Evolutionary conservation across 2,329 filamentous ascomycete genomes (phyloP).

Genomic region (Colletotrichum viniferum): DNA sequence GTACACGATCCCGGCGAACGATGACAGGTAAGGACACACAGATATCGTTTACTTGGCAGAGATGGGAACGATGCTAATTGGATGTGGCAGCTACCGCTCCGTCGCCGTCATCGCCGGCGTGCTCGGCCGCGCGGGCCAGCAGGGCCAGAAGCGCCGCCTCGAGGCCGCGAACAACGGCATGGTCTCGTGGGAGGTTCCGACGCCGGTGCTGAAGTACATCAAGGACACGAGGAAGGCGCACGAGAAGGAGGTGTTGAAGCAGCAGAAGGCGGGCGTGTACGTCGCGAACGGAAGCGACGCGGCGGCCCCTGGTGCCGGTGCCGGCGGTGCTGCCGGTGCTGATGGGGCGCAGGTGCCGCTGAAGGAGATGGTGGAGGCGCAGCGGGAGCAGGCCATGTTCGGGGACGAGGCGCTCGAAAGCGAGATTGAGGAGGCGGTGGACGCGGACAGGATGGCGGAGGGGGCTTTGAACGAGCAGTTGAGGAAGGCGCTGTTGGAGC

Average conservation of each 20-base stretch:
- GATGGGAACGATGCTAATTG: not conserved
- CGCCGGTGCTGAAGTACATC: slow-evolving; percentile 47
- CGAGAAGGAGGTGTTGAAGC: slow-evolving; percentile 37
- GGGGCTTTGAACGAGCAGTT: not conserved
- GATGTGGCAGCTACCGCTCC: slow-evolving; percentile 70
- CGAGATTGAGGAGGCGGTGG: not conserved
- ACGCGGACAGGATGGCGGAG: not conserved
- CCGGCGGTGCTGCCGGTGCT: slow-evolving; percentile 28
- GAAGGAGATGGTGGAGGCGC: slow-evolving; percentile 30
- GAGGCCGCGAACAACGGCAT: slow-evolving; percentile 64
- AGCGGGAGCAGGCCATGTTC: not conserved
- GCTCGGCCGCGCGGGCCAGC: slow-evolving; percentile 81
- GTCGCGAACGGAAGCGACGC: slow-evolving; percentile 34
- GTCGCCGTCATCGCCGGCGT: slow-evolving; percentile 84
- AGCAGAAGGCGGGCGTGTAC: slow-evolving; percentile 32
- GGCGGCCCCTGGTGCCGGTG: slow-evolving; percentile 34
- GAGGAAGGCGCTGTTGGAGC: not conserved
- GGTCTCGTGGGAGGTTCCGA: slow-evolving; percentile 64
- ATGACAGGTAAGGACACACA: slow-evolving; percentile 73
- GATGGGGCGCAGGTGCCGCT: slow-evolving; percentile 37
- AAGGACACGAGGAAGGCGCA: slow-evolving; percentile 28
- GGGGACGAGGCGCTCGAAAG: not conserved
- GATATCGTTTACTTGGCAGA: not conserved
- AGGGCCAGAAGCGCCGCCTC: slow-evolving; percentile 72
- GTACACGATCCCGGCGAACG: slow-evolving; percentile 95